Conservation (phyloP, 2,329 filamentous ascomycete species). For the Penicillium verrucosum region DNA sequence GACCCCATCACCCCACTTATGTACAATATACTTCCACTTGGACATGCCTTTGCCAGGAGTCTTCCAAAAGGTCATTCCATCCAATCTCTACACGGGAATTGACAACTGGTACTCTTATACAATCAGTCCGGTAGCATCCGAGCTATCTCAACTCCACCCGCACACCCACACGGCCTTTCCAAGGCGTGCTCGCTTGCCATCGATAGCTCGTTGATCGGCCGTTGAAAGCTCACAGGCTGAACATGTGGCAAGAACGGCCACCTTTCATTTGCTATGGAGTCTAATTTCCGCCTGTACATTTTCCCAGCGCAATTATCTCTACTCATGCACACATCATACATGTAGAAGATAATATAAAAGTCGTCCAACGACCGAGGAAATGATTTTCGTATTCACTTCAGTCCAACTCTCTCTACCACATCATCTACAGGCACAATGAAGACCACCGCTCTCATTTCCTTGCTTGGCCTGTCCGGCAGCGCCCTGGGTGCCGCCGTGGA, state of each 20-base stretch:
- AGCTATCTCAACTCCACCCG: neutral
- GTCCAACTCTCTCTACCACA: neutral
- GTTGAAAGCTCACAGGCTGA: neutral
- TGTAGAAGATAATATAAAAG: conserved; percentile 13
- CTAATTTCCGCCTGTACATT: neutral
- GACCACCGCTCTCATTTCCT: conserved; percentile 19
- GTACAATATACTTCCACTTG: neutral
- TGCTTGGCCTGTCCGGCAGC: conserved; percentile 18
- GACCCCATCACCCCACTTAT: conserved; percentile 1
- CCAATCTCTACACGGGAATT: neutral
- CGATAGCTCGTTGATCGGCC: neutral
- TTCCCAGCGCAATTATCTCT: neutral
- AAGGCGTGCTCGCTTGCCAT: neutral
- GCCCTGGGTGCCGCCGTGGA: conserved; percentile 17
- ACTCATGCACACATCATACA: neutral
- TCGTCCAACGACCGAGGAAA: neutral
- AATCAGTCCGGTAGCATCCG: neutral
- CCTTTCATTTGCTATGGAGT: neutral
- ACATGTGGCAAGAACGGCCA: neutral
- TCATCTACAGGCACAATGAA: conserved; percentile 15
- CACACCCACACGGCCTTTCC: neutral
- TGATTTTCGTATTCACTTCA: conserved; percentile 12
- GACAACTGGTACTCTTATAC: neutral
- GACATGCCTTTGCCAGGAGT: neutral
- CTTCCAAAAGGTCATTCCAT: neutral